Evolutionary conservation across 1,139 yeast species (phyloP).

Genomic region (Yarrowia galli): DNA sequence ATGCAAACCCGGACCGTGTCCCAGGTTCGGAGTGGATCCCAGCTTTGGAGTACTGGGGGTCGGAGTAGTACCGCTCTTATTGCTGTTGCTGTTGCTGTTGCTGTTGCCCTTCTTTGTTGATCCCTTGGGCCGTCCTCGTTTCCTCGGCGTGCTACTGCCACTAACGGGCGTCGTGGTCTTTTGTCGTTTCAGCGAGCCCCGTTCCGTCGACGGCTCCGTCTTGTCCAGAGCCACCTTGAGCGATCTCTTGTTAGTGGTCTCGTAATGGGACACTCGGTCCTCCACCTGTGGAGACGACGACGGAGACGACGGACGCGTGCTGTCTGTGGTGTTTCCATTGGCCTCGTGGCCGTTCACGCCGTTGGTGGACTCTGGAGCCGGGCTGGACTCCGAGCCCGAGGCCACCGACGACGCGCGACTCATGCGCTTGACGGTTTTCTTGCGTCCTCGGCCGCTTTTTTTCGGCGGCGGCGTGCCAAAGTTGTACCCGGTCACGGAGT

Average conservation of each 20-base stretch:
- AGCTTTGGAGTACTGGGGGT: slow-evolving; percentile 22
- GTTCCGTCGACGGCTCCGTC: slow-evolving; percentile 23
- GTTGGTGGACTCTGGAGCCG: slow-evolving; percentile 23
- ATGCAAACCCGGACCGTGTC: slow-evolving; percentile 7
- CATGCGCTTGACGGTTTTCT: slow-evolving; percentile 26
- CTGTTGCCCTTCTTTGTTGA: not conserved
- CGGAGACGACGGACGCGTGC: slow-evolving; percentile 35
- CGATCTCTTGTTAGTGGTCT: slow-evolving; percentile 17
- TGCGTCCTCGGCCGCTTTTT: slow-evolving; percentile 24
- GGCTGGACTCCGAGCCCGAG: slow-evolving; percentile 17
- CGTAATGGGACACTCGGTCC: slow-evolving; percentile 26
- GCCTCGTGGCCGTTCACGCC: slow-evolving; percentile 27
- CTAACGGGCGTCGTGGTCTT: not conserved
- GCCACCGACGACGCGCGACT: slow-evolving; percentile 36
- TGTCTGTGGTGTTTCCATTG: slow-evolving; percentile 24
- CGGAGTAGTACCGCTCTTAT: slow-evolving; percentile 6
- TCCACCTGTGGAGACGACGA: slow-evolving; percentile 33
- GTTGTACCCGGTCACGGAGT: slow-evolving; percentile 32
- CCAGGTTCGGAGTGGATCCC: slow-evolving; percentile 26
- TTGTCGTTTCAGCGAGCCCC: slow-evolving; percentile 27
- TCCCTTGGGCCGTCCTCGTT: slow-evolving; percentile 26
- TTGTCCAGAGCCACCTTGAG: slow-evolving; percentile 31
- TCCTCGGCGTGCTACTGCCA: slow-evolving; percentile 6
- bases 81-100: no score
- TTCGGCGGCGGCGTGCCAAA: slow-evolving; percentile 35